Percentiles rank a stretch among this genome's conserved stretches.
These are phyloP conservation scores for Hordeum marinum DNA, from an alignment of 176 grass and related monocot species.

Conservation along the genomic window DNA sequence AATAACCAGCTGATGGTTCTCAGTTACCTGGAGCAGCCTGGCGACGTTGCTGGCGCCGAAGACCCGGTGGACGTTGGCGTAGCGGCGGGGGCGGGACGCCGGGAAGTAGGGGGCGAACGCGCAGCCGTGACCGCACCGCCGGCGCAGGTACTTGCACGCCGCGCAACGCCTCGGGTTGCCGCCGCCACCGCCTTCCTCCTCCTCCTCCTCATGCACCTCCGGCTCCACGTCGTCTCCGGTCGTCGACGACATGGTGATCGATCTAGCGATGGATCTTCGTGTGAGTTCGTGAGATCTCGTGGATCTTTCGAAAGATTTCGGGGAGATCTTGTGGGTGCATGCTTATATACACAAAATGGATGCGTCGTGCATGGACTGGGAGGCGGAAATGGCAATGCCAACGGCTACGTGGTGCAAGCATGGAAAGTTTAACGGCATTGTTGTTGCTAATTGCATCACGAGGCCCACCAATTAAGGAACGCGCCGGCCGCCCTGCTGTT, in stretches of 20 bases:
- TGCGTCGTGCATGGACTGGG: not conserved
- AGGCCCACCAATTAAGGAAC: not conserved
- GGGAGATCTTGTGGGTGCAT: not conserved
- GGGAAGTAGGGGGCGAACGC: constrained; percentile 67
- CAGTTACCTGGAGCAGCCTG: constrained; percentile 45
- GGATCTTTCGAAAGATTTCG: constrained; percentile 20
- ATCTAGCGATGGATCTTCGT: not conserved
- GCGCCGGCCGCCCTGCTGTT: too few species aligned
- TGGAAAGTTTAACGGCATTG: constrained; percentile 3
- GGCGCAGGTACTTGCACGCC: constrained; percentile 60
- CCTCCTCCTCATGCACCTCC: not conserved
- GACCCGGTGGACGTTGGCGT: constrained; percentile 52
- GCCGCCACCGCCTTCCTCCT: not conserved
- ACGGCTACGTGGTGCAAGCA: not conserved
- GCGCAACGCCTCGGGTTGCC: constrained; percentile 9
- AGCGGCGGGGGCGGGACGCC: constrained; percentile 37
- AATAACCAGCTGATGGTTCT: accelerated
- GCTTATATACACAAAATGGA: not conserved
- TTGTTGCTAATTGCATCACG: not conserved
- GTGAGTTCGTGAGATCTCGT: not conserved
- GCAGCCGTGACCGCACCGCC: constrained; percentile 61
- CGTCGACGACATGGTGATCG: not conserved
- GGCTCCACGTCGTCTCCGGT: not conserved
- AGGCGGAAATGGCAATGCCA: not conserved
- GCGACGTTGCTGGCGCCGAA: constrained; percentile 76